Percentiles rank a stretch among this genome's conserved stretches.
phyloP scores from a whole-genome alignment of 805 yeast genomes.

The Lipomyces chichibuensis region DNA sequence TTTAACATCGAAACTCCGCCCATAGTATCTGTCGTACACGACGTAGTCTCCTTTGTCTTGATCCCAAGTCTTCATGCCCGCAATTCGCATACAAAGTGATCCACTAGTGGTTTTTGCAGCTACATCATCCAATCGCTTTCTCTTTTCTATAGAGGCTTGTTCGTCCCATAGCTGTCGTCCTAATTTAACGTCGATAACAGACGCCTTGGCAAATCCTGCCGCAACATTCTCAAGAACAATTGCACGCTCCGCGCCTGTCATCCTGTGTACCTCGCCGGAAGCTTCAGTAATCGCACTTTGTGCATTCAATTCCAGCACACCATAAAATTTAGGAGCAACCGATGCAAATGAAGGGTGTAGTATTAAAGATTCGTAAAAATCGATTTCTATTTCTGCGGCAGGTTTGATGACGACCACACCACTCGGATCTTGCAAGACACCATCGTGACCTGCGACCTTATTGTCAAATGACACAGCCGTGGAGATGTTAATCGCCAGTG shows the following conservation, averaged over 20 bases:
- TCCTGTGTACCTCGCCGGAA: constrained; percentile 33
- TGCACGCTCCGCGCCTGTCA: constrained; percentile 36
- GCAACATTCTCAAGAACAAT: constrained; percentile 74
- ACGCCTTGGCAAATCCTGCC: constrained; percentile 64
- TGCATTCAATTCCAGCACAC: constrained; percentile 57
- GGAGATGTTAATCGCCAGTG: constrained; percentile 9
- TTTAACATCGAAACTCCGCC: constrained; percentile 57
- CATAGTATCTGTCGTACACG: constrained; percentile 67
- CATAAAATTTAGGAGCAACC: constrained; percentile 62
- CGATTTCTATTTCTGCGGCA: constrained; percentile 63
- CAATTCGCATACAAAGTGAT: constrained; percentile 69
- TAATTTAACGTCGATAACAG: constrained; percentile 79
- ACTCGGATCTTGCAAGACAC: constrained; percentile 62
- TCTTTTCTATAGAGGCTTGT: constrained; percentile 60
- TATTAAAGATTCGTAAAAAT: constrained; percentile 61
- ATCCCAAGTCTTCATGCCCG: constrained; percentile 74
- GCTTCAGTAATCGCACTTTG: constrained; percentile 39
- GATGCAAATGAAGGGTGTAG: constrained; percentile 38
- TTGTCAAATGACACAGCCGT: constrained; percentile 27
- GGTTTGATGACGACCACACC: constrained; percentile 78
- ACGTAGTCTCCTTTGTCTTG: constrained; percentile 45
- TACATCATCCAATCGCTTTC: constrained; percentile 62
- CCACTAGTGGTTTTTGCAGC: constrained; percentile 80
- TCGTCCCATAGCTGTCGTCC: constrained; percentile 72
- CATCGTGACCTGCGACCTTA: constrained; percentile 93